These are phyloP conservation scores for Alternaria sp. DNA, from an alignment of 2,329 filamentous ascomycete species.

Conservation along the genomic window DNA sequence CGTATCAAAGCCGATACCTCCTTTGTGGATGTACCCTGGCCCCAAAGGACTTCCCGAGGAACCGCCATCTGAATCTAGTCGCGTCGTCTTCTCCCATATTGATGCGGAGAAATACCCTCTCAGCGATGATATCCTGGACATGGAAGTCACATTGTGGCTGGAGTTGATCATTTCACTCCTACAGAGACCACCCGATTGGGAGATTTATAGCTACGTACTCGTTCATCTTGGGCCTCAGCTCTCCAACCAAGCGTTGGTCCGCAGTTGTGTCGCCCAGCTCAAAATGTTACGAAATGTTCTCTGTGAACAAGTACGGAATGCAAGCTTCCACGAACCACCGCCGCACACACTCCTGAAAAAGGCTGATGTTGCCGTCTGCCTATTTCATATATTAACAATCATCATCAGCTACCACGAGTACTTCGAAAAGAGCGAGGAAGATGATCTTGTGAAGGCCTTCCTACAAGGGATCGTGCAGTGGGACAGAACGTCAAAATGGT, in stretches of 20 bases:
- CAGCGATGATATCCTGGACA: slow-evolving; percentile 51
- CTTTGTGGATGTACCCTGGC: slow-evolving; percentile 65
- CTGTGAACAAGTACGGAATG: slow-evolving; percentile 81
- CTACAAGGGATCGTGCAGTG: slow-evolving; percentile 82
- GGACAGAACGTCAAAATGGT: slow-evolving; percentile 87
- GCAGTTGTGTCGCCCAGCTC: slow-evolving; percentile 74
- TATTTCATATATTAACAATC: slow-evolving; percentile 86
- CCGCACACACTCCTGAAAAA: slow-evolving; percentile 79
- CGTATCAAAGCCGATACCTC: slow-evolving; percentile 41
- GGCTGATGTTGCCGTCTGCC: slow-evolving; percentile 84
- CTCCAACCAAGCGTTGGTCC: slow-evolving; percentile 86
- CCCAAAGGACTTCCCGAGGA: slow-evolving; percentile 61
- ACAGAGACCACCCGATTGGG: slow-evolving; percentile 80
- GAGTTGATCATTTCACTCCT: slow-evolving; percentile 77
- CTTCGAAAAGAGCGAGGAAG: slow-evolving; percentile 83
- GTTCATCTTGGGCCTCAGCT: slow-evolving; percentile 87
- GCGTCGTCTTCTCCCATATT: slow-evolving; percentile 58
- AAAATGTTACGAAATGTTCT: slow-evolving; percentile 75
- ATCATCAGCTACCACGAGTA: slow-evolving; percentile 88
- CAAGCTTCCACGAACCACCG: slow-evolving; percentile 82
- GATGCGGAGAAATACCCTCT: slow-evolving; percentile 44
- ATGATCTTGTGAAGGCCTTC: slow-evolving; percentile 87
- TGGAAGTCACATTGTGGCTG: slow-evolving; percentile 69
- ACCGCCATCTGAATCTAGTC: slow-evolving; percentile 56
- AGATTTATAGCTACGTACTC: slow-evolving; percentile 88